Conservation (phyloP, 2,329 filamentous ascomycete genomes). For the Colletotrichum agaves region DNA sequence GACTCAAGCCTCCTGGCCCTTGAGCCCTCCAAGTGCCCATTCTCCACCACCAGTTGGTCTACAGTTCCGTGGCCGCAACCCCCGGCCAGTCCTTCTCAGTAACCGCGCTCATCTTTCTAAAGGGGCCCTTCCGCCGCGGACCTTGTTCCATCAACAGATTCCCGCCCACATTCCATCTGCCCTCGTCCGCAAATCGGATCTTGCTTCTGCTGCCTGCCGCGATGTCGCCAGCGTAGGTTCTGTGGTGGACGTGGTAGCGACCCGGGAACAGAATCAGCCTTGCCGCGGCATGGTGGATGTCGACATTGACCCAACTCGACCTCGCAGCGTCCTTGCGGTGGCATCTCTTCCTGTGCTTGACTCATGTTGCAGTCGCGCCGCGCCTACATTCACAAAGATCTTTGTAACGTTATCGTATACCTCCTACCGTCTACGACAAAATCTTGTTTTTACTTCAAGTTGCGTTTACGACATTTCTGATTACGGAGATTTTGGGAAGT, state of each 20-base stretch:
- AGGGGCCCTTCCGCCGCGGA: too few relatives aligned
- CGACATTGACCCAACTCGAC: slow-evolving; percentile 14
- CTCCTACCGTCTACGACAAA: slow-evolving; percentile 44
- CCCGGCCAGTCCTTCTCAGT: too few relatives aligned
- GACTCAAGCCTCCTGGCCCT: background rate
- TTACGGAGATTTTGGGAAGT: slow-evolving; percentile 39
- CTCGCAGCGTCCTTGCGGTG: slow-evolving; percentile 39
- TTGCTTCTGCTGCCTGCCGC: background rate
- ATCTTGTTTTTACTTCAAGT: slow-evolving; percentile 44
- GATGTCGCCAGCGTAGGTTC: background rate
- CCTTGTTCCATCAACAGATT: too few relatives aligned
- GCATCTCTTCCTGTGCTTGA: slow-evolving; percentile 47
- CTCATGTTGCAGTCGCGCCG: slow-evolving; percentile 43
- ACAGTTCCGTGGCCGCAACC: too few relatives aligned
- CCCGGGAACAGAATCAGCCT: background rate
- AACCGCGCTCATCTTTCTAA: too few relatives aligned
- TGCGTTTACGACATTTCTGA: slow-evolving; percentile 39
- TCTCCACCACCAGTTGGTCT: background rate
- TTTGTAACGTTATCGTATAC: slow-evolving; percentile 45
- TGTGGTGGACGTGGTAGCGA: background rate
- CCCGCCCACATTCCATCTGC: too few relatives aligned
- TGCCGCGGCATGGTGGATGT: slow-evolving; percentile 24
- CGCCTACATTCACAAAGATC: slow-evolving; percentile 44
- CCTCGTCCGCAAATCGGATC: background rate
- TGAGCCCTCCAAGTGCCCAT: background rate